Conservation (phyloP, 1,139 yeast genomes). For the Suhomyces guaymorum region DNA sequence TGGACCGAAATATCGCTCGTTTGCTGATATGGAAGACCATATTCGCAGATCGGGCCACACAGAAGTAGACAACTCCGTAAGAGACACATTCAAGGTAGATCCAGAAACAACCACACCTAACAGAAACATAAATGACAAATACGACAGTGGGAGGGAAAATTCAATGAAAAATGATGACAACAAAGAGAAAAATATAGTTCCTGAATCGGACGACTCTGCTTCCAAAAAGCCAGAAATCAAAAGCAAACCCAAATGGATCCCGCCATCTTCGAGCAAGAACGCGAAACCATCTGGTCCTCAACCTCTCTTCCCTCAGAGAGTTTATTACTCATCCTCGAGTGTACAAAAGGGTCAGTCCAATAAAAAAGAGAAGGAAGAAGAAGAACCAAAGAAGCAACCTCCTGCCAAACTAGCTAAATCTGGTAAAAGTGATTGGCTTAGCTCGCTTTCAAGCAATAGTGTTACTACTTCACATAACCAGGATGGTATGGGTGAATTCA, state of each 20-base stretch:
- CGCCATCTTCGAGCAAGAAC: conserved; percentile 14
- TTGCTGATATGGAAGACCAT: conserved; percentile 24
- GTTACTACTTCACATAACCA: conserved; percentile 8
- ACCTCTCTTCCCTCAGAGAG: conserved; percentile 18
- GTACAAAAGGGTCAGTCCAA: conserved; percentile 9
- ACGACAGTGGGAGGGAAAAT: neutral
- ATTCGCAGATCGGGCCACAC: conserved; percentile 15
- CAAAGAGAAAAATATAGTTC: no score
- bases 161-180: neutral
- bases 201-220: no score
- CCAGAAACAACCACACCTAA: neutral
- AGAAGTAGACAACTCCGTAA: neutral
- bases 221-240: conserved; percentile 1
- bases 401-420: conserved; percentile 14
- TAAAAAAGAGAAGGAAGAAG: conserved; percentile 1
- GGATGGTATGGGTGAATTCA: neutral
- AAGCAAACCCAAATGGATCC: conserved; percentile 10
- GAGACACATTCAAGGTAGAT: neutral
- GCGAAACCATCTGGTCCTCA: conserved; percentile 12
- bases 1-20: conserved; percentile 22
- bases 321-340: conserved; percentile 16
- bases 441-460: conserved; percentile 10
- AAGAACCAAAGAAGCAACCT: conserved; percentile 1
- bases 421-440: conserved; percentile 13
- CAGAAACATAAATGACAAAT: neutral